Evolutionary conservation across 176 grass and related monocot species (phyloP), one percentile per base, ranked within the genome.

Genomic region (Bonia amplexicaulis): DNA sequence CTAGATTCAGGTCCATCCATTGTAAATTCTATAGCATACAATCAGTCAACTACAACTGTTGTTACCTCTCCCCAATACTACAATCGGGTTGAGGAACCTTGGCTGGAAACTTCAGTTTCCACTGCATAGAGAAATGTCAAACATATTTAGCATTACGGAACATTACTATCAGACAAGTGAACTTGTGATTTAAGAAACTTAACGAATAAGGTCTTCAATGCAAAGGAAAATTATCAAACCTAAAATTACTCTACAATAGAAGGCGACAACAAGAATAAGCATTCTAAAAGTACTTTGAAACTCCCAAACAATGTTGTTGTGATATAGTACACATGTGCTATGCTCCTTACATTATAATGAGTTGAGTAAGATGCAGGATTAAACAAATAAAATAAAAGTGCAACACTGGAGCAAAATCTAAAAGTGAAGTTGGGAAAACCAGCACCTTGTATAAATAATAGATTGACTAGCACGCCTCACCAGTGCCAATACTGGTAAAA

Each of bases 1-100:
- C 63, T 88, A 31, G 79, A 73, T 70, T 82, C 73, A 84, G 67
- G 71, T 55, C 48, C 78, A 59, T 82, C 80, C 86, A 89, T 86
- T 23, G 71, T 22, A 49, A 39, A 69, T 54, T 58, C 60, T 74
- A 57, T 0, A 1, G 22, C 9, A 26, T 52, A 68, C 0, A 62
- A 26, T 80, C 82, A 75, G 76, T 2, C n/a, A 66, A 67, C 59
- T 25, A 19, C 16, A 72, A 71, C 6, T 33, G 17, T 16, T 35
- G 68, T 46, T 73, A 60, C 3, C 66, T 55, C 54, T 60, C 41
- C 40, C 71, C 44, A 49, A 6, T 51, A 41, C 77, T 62, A 75
- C 41, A 80, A 64, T 25, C 19, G 23, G 76, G 19, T 39, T 57
- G 23, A 86, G 55, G 78, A 78, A 23, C 55, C 67, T 64, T 72